Conservation (phyloP, 768 basidiomycete species). For the Sarcomyxa edulis region DNA sequence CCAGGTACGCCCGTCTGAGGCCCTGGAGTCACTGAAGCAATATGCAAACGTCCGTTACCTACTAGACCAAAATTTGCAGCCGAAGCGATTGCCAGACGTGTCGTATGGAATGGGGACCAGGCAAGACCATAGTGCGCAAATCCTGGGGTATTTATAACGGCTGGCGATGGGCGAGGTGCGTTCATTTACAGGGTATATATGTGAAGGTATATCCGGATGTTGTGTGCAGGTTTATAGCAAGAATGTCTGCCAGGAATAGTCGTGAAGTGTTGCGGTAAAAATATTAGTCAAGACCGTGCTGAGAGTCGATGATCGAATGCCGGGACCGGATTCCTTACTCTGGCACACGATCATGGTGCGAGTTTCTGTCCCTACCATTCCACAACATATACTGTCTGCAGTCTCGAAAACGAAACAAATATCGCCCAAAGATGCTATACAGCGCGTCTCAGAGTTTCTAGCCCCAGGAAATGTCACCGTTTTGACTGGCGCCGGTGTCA, state of each 20-base stretch:
- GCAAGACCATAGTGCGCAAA: constrained; percentile 79
- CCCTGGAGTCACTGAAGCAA: constrained; percentile 47
- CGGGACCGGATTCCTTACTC: too few species aligned
- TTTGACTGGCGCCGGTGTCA: constrained; percentile 89
- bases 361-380: constrained; percentile 72
- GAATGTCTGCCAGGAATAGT: too few species aligned
- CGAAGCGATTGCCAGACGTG: constrained; percentile 72
- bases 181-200: too few species aligned
- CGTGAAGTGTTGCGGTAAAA: too few species aligned
- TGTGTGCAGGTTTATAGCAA: too few species aligned
- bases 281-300: too few species aligned
- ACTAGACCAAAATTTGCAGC: constrained; percentile 93
- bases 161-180: constrained; percentile 33
- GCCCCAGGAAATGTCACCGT: constrained; percentile 64
- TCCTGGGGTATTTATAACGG: constrained; percentile 65
- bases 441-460: constrained; percentile 63
- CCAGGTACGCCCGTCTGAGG: constrained; percentile 32
- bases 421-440: constrained; percentile 46
- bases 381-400: constrained; percentile 50
- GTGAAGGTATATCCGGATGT: too few species aligned
- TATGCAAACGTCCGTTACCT: constrained; percentile 87
- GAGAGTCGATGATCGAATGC: too few species aligned
- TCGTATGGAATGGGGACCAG: constrained; percentile 83
- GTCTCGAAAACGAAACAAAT: constrained; percentile 28
- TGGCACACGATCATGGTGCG: too few species aligned